Percentiles rank a stretch among this genome's conserved stretches.
Evolutionary conservation across 2,329 filamentous ascomycete genomes (phyloP).

Genomic region (Coniochaeta hoffmannii): DNA sequence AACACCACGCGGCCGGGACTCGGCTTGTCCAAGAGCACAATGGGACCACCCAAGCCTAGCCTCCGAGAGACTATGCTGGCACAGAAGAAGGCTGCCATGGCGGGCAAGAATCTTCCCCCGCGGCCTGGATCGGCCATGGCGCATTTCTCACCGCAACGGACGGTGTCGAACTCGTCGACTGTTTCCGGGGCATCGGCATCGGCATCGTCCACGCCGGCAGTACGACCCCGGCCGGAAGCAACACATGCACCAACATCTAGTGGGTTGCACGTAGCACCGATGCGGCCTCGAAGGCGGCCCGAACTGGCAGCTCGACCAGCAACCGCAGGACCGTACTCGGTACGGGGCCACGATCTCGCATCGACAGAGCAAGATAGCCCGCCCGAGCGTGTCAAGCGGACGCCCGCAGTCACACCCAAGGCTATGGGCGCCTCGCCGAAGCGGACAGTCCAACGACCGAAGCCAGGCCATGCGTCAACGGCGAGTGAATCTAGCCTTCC

Average conservation of each 20-base stretch:
- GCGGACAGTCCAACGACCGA: conserved; percentile 34
- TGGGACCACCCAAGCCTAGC: conserved; percentile 52
- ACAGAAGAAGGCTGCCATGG: conserved; percentile 59
- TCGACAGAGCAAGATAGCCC: conserved; percentile 38
- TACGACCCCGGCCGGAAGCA: conserved; percentile 34
- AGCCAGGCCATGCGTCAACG: conserved; percentile 39
- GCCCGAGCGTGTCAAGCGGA: conserved; percentile 34
- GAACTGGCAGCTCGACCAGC: conserved; percentile 53
- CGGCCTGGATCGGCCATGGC: conserved; percentile 60
- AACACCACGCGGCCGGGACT: conserved; percentile 44
- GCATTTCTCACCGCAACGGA: conserved; percentile 46
- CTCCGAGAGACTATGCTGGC: conserved; percentile 79
- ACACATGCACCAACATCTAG: conserved; percentile 40
- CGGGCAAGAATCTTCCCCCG: conserved; percentile 43
- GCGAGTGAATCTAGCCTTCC: conserved; percentile 43
- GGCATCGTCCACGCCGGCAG: conserved; percentile 25
- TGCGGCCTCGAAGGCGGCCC: conserved; percentile 52
- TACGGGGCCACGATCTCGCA: conserved; percentile 42
- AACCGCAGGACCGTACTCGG: conserved; percentile 59
- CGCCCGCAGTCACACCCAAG: conserved; percentile 38
- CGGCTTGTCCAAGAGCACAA: conserved; percentile 57
- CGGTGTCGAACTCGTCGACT: conserved; percentile 29
- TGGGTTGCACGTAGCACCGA: conserved; percentile 56
- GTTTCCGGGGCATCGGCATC: conserved; percentile 20
- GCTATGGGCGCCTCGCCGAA: conserved; percentile 46